phyloP scores from a whole-genome alignment of 1,139 yeast genomes.

The Zygosaccharomyces sapae region DNA sequence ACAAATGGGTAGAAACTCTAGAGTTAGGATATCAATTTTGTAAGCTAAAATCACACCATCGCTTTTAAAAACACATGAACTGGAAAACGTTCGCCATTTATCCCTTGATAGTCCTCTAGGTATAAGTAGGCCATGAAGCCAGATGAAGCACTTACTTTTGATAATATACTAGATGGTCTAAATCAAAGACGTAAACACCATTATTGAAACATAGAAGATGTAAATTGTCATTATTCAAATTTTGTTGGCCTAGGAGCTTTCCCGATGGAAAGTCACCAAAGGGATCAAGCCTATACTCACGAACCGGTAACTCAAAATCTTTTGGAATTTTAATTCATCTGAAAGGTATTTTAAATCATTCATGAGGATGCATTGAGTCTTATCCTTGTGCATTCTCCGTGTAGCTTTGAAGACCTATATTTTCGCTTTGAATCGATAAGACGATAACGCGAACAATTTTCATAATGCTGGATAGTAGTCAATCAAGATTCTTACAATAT shows the following conservation, averaged over 20 bases:
- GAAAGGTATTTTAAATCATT: not conserved
- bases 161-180: not conserved
- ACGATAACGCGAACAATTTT: too few relatives aligned
- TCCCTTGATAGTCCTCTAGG: not conserved
- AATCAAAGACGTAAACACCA: constrained; percentile 6
- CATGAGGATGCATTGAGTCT: not conserved
- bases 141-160: not conserved
- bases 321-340: not conserved
- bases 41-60: constrained; percentile 3
- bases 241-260: constrained; percentile 6
- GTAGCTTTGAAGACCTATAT: not conserved
- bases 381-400: not conserved
- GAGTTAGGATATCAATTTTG: not conserved
- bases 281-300: not conserved
- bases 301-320: not conserved
- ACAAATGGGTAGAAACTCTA: not conserved
- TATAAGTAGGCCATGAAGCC: constrained; percentile 4
- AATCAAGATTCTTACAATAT: too few relatives aligned
- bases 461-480: too few relatives aligned
- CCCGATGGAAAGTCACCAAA: not conserved
- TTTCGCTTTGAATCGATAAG: not conserved
- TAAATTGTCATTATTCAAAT: not conserved
- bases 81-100: not conserved
- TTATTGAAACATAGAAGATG: constrained; percentile 10
- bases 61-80: constrained; percentile 7